Percentiles rank a stretch among this genome's conserved stretches.
These are phyloP conservation scores for Peniophora sp. DNA, from an alignment of 1,284 basidiomycete species.

Conservation along the genomic window DNA sequence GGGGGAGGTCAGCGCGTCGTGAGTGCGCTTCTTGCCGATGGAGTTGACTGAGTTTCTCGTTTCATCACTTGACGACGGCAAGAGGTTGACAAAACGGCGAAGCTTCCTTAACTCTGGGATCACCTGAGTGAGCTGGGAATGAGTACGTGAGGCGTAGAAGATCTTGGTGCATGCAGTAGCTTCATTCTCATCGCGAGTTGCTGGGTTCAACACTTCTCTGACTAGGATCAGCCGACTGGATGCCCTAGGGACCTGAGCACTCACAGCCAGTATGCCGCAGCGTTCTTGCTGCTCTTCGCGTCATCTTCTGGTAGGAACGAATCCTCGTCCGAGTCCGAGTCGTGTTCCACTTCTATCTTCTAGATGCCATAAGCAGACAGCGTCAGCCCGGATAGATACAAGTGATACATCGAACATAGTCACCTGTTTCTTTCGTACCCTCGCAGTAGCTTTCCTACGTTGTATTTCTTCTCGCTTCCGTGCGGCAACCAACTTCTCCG, in stretches of 20 bases:
- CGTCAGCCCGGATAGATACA: slow-evolving; percentile 14
- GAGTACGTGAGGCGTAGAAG: slow-evolving; percentile 91
- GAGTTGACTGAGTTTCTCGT: neutral
- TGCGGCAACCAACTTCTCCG: slow-evolving; percentile 51
- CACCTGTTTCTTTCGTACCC: slow-evolving; percentile 55
- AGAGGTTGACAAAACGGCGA: slow-evolving; percentile 3
- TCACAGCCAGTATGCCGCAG: slow-evolving; percentile 8
- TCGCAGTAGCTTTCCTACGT: slow-evolving; percentile 18
- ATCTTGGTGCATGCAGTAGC: slow-evolving; percentile 73
- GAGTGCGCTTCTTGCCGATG: neutral
- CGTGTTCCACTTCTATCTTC: slow-evolving; percentile 1
- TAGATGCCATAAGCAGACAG: neutral
- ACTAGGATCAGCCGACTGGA: neutral
- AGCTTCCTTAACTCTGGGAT: slow-evolving; percentile 81
- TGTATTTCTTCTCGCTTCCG: slow-evolving; percentile 44
- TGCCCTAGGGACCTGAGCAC: neutral
- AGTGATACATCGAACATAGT: neutral
- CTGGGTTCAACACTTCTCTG: slow-evolving; percentile 2
- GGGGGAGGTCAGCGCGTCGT: neutral
- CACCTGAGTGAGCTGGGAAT: slow-evolving; percentile 91
- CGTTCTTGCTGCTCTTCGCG: slow-evolving; percentile 19
- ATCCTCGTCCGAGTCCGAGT: slow-evolving; percentile 8
- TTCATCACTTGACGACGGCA: too few species aligned
- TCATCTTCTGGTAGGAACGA: slow-evolving; percentile 9
- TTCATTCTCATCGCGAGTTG: slow-evolving; percentile 23